phyloP scores from a whole-genome alignment of 2,329 filamentous ascomycete species.

The Ceratocystis alfenasii region DNA sequence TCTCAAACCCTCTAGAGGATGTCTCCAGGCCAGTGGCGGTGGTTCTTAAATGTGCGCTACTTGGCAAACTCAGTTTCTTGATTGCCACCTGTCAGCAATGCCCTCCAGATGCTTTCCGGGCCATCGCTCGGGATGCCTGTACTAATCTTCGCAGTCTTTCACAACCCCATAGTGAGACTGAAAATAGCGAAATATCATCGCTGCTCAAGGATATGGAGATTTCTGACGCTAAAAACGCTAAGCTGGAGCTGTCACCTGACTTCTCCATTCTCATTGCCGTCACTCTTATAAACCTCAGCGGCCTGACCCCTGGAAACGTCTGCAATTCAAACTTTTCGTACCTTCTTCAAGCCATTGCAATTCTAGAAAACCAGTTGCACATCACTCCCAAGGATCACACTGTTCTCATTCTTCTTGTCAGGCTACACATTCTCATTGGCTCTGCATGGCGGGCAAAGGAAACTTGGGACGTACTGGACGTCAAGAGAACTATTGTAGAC shows the following conservation, averaged over 20 bases:
- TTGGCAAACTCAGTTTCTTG: conserved; percentile 26
- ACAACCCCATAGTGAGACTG: conserved; percentile 18
- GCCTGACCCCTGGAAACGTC: conserved; percentile 7
- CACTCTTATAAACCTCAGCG: conserved; percentile 17
- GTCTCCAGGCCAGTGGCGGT: conserved; percentile 26
- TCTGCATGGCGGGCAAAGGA: conserved; percentile 37
- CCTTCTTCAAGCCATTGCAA: conserved; percentile 38
- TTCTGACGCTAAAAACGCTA: conserved; percentile 15
- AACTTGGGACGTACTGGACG: conserved; percentile 40
- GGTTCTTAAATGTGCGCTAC: conserved; percentile 15
- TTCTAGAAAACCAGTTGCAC: conserved; percentile 41
- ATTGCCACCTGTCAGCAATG: conserved; percentile 39
- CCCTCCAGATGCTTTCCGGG: conserved; percentile 29
- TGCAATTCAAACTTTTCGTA: conserved; percentile 22
- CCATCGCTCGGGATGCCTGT: conserved; percentile 27
- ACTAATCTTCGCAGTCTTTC: conserved; percentile 15
- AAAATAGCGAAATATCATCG: conserved; percentile 19
- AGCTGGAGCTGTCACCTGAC: conserved; percentile 21
- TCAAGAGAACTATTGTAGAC: conserved; percentile 48
- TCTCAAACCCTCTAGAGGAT: conserved; percentile 31
- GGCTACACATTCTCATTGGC: conserved; percentile 41
- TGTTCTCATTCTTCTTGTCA: conserved; percentile 40
- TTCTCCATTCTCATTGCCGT: conserved; percentile 22
- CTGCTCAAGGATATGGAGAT: conserved; percentile 16
- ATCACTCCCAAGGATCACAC: conserved; percentile 36